These are phyloP conservation scores for Przewalskia tangutica DNA, from an alignment of 257 asterid genomes.

Conservation along the genomic window DNA sequence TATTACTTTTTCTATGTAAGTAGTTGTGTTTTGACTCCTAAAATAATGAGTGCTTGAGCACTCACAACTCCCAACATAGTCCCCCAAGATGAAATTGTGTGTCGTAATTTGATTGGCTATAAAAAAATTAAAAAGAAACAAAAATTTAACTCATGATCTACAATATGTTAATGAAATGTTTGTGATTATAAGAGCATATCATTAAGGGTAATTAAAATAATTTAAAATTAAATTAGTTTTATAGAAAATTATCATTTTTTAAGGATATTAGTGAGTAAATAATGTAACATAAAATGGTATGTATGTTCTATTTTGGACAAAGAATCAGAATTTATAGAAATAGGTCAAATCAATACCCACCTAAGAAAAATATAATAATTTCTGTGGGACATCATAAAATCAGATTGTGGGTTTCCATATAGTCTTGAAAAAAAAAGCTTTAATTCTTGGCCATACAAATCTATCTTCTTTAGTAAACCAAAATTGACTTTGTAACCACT, in stretches of 20 bases:
- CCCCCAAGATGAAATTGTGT: too few species aligned
- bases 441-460: slow-evolving; percentile 23
- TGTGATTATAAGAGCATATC: not conserved
- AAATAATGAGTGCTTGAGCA: not conserved
- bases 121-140: too few species aligned
- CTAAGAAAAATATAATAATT: not conserved
- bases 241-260: not conserved
- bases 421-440: slow-evolving; percentile 2
- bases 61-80: not conserved
- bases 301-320: not conserved
- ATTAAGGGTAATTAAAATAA: not conserved
- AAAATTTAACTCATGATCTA: not conserved
- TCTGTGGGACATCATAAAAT: not conserved
- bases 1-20: too few species aligned
- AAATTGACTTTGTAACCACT: slow-evolving; percentile 25
- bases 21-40: not conserved
- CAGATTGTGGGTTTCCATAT: slow-evolving; percentile 5
- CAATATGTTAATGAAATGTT: not conserved
- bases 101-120: too few species aligned
- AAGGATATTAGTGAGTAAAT: not conserved
- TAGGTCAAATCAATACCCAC: not conserved
- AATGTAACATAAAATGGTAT: not conserved
- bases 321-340: not conserved
- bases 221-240: not conserved
- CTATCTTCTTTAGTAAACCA: slow-evolving; percentile 7